These are phyloP conservation scores for Mycosarcoma maydis DNA, from an alignment of 1,284 basidiomycete species.

Conservation along the genomic window DNA sequence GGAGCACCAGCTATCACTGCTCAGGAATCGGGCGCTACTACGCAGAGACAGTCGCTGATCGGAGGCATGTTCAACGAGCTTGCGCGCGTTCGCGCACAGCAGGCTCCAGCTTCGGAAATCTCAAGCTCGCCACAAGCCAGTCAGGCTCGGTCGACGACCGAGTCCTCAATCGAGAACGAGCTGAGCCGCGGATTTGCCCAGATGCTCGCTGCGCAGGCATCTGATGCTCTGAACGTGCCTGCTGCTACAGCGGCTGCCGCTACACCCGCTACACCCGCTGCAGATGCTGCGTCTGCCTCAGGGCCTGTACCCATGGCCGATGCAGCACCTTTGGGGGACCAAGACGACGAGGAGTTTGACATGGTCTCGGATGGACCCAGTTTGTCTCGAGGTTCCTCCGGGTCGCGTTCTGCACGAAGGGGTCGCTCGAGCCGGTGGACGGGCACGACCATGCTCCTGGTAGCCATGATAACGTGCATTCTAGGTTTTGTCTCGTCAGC, in stretches of 20 bases:
- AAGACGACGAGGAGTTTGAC: conserved; percentile 7
- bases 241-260: neutral
- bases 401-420: neutral
- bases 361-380: conserved; percentile 17
- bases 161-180: conserved; percentile 4
- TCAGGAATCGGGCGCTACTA: neutral
- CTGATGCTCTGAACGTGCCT: neutral
- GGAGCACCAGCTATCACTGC: neutral
- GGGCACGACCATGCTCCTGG: conserved; percentile 14
- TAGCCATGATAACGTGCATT: conserved; percentile 28
- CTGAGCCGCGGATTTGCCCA: conserved; percentile 19
- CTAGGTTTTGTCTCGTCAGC: conserved; percentile 11
- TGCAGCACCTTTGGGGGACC: neutral
- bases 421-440: conserved; percentile 16
- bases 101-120: neutral
- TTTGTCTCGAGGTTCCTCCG: neutral
- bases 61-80: conserved; percentile 30
- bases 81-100: conserved; percentile 18
- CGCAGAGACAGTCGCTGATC: conserved; percentile 27
- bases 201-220: conserved; percentile 23
- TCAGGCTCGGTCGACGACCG: neutral
- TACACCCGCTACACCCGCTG: neutral
- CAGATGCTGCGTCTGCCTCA: neutral
- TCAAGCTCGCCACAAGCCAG: neutral
- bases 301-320: neutral